Base-by-base conservation (phyloP, 1,284 basidiomycete genomes). In the Puccinia novopanici region DNA sequence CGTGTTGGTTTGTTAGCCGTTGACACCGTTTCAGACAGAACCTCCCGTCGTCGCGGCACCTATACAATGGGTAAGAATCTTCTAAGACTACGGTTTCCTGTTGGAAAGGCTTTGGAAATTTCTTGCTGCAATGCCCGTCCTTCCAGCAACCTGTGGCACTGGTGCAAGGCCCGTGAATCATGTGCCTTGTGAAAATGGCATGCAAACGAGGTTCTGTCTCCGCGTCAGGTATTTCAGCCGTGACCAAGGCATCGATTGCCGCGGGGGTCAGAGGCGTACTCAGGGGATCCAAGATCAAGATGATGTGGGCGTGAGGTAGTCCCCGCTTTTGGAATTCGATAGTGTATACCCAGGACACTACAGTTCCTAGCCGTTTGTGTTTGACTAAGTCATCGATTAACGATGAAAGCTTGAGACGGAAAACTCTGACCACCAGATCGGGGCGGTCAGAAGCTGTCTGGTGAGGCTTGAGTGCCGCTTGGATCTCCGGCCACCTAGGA, bases 181-280 rank as follows among this genome's bases (percentile, higher is more conserved):
- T 77, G 9, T 27, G 34, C 3, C 22, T 22, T 3, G 48, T 77
- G 0, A 77, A 48, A 0, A 8, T 22, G 3, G 45, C 45, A 15
- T 54, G 5, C 30, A 10, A 68, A 1, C 54, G 24, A 3, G 75
- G 75, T 37, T 65, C 61, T 0, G 24, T 4, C 0, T 10, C 12
- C 1, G 45, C 48, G 19, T 77, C 63, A 12, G 63, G 75, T 9
- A 77, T 0, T 42, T 67, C 75, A 22, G 48, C n/a, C 1, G 75
- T 68, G 2, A 8, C 13, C n/a, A 37, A 57, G n/a, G 17, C 50
- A 4, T 9, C n/a, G n/a, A n/a, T n/a, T n/a, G n/a, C n/a, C n/a
- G n/a, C n/a, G n/a, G n/a, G n/a, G n/a, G n/a, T n/a, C n/a, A n/a
- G n/a, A n/a, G n/a, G n/a, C n/a, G n/a, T n/a, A n/a, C n/a, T n/a